Evolutionary conservation across 495 filamentous ascomycete genomes (phyloP).

Genomic region (Daldinia caldariorum): DNA sequence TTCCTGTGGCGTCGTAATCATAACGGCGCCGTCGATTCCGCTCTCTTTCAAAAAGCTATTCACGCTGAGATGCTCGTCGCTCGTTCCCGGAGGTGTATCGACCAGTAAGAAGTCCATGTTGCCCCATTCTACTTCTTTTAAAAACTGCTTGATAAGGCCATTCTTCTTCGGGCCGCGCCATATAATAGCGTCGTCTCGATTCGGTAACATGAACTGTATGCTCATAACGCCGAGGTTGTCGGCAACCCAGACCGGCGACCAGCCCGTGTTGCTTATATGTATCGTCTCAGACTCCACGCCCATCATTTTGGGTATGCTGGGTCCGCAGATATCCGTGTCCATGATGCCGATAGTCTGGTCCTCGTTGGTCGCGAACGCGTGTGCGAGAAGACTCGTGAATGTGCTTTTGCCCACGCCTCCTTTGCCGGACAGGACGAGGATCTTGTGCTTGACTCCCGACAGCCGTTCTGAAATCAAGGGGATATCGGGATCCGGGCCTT

Average conservation of each 20-base stretch:
- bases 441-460: constrained; percentile 83
- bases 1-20: constrained; percentile 95
- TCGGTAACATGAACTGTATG: constrained; percentile 96
- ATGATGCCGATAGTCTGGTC: constrained; percentile 85
- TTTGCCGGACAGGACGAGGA: constrained; percentile 92
- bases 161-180: constrained; percentile 99
- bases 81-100: constrained; percentile 94
- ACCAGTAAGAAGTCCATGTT: constrained; percentile 91
- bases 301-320: constrained; percentile 97
- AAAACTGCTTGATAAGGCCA: constrained; percentile 94
- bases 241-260: constrained; percentile 92
- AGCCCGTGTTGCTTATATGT: constrained; percentile 80
- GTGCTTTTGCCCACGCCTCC: constrained; percentile 97
- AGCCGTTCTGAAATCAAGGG: constrained; percentile 86
- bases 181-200: constrained; percentile 91
- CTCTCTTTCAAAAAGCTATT: constrained; percentile 87
- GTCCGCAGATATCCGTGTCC: constrained; percentile 97
- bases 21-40: constrained; percentile 89
- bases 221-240: constrained; percentile 95
- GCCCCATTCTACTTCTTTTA: constrained; percentile 98
- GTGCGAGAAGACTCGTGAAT: constrained; percentile 84
- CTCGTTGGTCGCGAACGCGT: constrained; percentile 83
- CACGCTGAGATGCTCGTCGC: constrained; percentile 92
- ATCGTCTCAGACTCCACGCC: constrained; percentile 93
- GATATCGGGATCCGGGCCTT: constrained; percentile 95